A percentile compares a stretch with the other conserved stretches of the same genome.
These are phyloP conservation scores for Fusarium gaditjirri DNA, from an alignment of 2,329 filamentous ascomycete genomes.

Conservation along the genomic window DNA sequence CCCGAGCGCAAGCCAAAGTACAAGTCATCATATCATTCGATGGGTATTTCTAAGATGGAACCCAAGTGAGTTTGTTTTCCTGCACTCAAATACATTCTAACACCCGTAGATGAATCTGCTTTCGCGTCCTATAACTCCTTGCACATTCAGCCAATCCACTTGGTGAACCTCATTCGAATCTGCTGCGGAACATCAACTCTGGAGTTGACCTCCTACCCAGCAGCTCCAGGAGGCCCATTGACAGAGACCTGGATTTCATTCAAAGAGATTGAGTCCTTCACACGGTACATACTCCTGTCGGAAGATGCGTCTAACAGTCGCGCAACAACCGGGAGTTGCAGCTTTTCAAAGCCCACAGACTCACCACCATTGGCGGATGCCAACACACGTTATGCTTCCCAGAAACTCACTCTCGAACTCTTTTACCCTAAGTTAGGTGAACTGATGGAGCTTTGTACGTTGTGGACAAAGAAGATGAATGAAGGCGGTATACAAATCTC, in stretches of 20 bases:
- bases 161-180: slow-evolving; percentile 75
- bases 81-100: not conserved
- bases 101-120: slow-evolving; percentile 68
- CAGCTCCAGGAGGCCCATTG: slow-evolving; percentile 59
- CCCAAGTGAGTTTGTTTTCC: slow-evolving; percentile 67
- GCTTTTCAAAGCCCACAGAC: slow-evolving; percentile 6
- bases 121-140: slow-evolving; percentile 73
- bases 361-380: slow-evolving; percentile 45
- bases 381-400: slow-evolving; percentile 54
- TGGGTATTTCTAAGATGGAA: slow-evolving; percentile 89
- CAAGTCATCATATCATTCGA: slow-evolving; percentile 76
- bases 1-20: slow-evolving; percentile 73
- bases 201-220: slow-evolving; percentile 44
- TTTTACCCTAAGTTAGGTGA: slow-evolving; percentile 64
- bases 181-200: slow-evolving; percentile 68
- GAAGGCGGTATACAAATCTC: slow-evolving; percentile 63
- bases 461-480: slow-evolving; percentile 58
- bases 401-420: slow-evolving; percentile 64
- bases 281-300: slow-evolving; percentile 67
- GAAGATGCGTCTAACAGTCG: slow-evolving; percentile 41
- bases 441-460: slow-evolving; percentile 57
- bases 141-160: slow-evolving; percentile 71
- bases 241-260: slow-evolving; percentile 60
- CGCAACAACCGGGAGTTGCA: not conserved
- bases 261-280: slow-evolving; percentile 55